A percentile compares a stretch with the other conserved stretches of the same genome.
Conservation (phyloP, 2,329 filamentous ascomycete species). For the Apiospora marii region DNA sequence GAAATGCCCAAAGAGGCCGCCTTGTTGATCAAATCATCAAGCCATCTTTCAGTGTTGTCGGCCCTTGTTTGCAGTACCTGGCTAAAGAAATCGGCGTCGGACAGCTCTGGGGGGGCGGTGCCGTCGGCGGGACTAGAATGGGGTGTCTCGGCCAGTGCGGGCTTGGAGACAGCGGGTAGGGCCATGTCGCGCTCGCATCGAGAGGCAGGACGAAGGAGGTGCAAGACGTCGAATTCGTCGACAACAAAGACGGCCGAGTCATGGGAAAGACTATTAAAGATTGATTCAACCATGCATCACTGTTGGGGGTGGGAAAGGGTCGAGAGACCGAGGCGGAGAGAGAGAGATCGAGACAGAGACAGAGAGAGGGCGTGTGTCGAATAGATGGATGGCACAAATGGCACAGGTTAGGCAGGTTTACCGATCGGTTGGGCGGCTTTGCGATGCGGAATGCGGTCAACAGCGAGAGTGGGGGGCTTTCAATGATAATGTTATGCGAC, state of each 20-base stretch:
- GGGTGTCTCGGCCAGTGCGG: constrained; percentile 22
- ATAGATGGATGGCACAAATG: neutral
- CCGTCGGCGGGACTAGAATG: constrained; percentile 9
- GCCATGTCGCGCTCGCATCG: constrained; percentile 19
- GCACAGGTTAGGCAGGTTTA: constrained; percentile 19
- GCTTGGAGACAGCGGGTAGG: constrained; percentile 4
- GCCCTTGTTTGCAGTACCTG: constrained; percentile 39
- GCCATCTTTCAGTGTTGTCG: constrained; percentile 34
- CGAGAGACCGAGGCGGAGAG: neutral
- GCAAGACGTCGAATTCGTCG: constrained; percentile 19
- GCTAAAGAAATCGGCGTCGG: constrained; percentile 38
- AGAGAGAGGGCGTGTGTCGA: neutral
- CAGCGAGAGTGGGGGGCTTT: constrained; percentile 16
- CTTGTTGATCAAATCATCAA: constrained; percentile 43
- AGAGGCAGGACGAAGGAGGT: neutral
- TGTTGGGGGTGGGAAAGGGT: neutral
- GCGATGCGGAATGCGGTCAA: constrained; percentile 16
- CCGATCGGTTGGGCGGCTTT: constrained; percentile 18
- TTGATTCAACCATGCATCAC: constrained; percentile 21
- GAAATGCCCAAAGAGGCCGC: constrained; percentile 48
- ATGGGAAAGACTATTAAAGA: constrained; percentile 2
- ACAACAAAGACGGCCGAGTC: constrained; percentile 17
- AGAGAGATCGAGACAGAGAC: neutral
- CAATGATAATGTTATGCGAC: constrained; percentile 10
- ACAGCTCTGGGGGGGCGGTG: constrained; percentile 37